Conservation (phyloP, 2,329 filamentous ascomycete genomes). For the Cercospora sp. region DNA sequence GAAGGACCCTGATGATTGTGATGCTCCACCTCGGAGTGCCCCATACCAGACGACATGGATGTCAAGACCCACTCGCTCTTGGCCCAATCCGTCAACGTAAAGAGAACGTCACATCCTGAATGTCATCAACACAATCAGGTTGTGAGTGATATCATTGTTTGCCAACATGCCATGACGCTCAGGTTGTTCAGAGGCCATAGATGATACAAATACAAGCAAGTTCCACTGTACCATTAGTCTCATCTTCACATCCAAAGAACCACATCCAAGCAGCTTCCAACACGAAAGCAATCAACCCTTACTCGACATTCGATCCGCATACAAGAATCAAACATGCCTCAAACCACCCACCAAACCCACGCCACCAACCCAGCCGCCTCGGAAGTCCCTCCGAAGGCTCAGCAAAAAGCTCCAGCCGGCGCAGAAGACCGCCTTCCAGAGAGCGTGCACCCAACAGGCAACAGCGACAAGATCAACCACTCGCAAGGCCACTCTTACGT, state of each 20-base stretch:
- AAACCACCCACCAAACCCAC: slow-evolving; percentile 14
- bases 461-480: slow-evolving; percentile 19
- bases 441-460: slow-evolving; percentile 14
- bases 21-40: background rate
- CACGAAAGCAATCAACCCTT: background rate
- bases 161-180: background rate
- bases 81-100: background rate
- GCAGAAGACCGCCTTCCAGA: slow-evolving; percentile 14
- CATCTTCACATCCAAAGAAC: background rate
- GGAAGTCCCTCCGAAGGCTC: slow-evolving; percentile 12
- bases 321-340: slow-evolving; percentile 4
- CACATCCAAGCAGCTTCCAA: background rate
- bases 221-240: background rate
- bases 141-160: background rate
- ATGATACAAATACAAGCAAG: background rate
- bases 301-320: background rate
- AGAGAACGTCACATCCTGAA: background rate
- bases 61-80: background rate
- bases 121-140: background rate
- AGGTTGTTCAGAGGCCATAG: background rate
- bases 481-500: slow-evolving; percentile 10
- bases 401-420: slow-evolving; percentile 10
- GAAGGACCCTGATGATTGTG: background rate
- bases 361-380: slow-evolving; percentile 11
- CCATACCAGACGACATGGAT: slow-evolving; percentile 37